Conservation (phyloP, 164 flowering plant genomes). For the Umbellularia californica region DNA sequence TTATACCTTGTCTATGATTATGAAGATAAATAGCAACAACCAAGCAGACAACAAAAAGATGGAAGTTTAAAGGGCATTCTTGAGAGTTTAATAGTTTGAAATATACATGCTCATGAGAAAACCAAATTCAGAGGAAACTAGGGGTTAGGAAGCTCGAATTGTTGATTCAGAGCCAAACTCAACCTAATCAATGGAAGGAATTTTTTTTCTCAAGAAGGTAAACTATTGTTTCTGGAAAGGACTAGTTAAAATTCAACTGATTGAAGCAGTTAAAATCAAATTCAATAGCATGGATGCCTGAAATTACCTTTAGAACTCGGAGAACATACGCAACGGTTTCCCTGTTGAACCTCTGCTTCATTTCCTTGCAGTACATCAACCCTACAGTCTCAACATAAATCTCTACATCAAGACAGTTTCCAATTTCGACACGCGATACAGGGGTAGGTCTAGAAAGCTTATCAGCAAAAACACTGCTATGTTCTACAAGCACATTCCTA, state of each 20-base stretch:
- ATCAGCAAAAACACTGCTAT: conserved; percentile 61
- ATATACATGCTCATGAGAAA: not conserved
- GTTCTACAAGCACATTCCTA: conserved; percentile 50
- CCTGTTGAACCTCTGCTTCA: conserved; percentile 79
- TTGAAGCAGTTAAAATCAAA: not conserved
- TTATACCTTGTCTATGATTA: not conserved
- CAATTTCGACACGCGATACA: conserved; percentile 53
- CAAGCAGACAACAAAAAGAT: too few relatives aligned
- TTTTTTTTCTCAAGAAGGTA: not conserved
- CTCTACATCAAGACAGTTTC: conserved; percentile 86
- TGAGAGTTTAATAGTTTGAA: not conserved
- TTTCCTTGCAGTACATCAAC: conserved; percentile 85
- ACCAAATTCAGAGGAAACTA: not conserved
- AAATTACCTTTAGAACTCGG: conserved; percentile 82
- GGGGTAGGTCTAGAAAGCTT: conserved; percentile 47
- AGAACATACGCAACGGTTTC: conserved; percentile 80
- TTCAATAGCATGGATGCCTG: not conserved
- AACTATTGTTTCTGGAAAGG: not conserved
- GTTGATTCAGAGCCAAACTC: not conserved
- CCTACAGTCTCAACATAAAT: conserved; percentile 90
- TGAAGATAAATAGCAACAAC: too few relatives aligned
- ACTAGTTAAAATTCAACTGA: not conserved
- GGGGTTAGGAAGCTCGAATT: not conserved
- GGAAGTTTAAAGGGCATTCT: not conserved
- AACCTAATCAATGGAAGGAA: not conserved